Conservation (phyloP, 2,329 filamentous ascomycete genomes). For the Fusarium staphyleae region DNA sequence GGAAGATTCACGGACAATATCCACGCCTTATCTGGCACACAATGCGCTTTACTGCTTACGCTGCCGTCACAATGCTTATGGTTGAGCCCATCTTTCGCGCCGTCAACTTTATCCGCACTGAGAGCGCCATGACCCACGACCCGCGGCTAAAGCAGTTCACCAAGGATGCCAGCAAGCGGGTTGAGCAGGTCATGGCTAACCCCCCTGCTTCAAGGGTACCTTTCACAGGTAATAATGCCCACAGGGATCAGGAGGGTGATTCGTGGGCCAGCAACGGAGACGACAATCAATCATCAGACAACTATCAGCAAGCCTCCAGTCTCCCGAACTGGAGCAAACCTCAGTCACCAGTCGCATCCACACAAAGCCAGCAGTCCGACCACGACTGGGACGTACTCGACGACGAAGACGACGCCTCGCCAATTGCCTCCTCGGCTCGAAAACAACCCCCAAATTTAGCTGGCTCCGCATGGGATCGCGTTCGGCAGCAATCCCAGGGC, state of each 20-base stretch:
- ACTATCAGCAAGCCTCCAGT: not conserved
- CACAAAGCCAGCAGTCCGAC: conserved; percentile 19
- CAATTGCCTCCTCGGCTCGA: conserved; percentile 47
- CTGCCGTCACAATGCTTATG: conserved; percentile 38
- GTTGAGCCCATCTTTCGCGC: conserved; percentile 39
- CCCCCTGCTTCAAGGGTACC: conserved; percentile 7
- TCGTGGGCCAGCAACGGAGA: conserved; percentile 12
- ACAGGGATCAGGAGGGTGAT: conserved; percentile 10
- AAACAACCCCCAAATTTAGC: conserved; percentile 24
- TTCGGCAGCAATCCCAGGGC: conserved; percentile 47
- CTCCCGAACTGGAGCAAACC: conserved; percentile 14
- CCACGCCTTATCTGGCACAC: conserved; percentile 38
- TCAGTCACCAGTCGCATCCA: not conserved
- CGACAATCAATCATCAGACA: conserved; percentile 1
- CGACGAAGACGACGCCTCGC: conserved; percentile 54
- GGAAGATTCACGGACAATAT: conserved; percentile 38
- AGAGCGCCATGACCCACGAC: conserved; percentile 33
- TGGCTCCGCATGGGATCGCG: conserved; percentile 54
- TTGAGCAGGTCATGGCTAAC: conserved; percentile 35
- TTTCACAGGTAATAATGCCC: conserved; percentile 15
- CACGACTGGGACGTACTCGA: conserved; percentile 40
- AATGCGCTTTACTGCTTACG: conserved; percentile 39
- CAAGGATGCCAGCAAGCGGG: conserved; percentile 35
- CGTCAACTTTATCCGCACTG: conserved; percentile 36
- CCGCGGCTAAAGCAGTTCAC: conserved; percentile 35